Evolutionary conservation across 148 eudicot genomes (phyloP).

Genomic region (Rhododendron kiyosumense): DNA sequence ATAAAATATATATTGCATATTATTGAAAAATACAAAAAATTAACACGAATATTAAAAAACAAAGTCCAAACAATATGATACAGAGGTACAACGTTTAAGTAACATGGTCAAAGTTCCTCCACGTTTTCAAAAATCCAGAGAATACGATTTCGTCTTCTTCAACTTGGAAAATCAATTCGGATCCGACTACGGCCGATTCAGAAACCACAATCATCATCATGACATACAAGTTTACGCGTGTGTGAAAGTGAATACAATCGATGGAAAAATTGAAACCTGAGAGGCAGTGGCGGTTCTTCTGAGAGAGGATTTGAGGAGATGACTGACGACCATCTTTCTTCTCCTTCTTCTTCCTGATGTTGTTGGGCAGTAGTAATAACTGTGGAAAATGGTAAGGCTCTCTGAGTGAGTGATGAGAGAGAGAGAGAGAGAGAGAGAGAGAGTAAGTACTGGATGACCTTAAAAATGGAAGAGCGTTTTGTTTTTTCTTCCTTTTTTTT

Average conservation of each 20-base stretch:
- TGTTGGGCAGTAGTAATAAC: background rate
- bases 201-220: background rate
- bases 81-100: background rate
- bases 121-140: background rate
- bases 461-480: background rate
- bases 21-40: too few species aligned
- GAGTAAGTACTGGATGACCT: background rate
- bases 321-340: conserved; percentile 14
- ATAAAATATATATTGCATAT: too few species aligned
- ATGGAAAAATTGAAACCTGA: background rate
- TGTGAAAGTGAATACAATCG: background rate
- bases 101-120: background rate
- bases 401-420: background rate
- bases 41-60: too few species aligned
- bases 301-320: conserved; percentile 29
- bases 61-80: too few species aligned
- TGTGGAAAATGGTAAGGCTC: background rate
- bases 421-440: too few species aligned
- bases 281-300: conserved; percentile 15
- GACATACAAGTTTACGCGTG: background rate
- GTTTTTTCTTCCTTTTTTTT: background rate
- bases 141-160: background rate
- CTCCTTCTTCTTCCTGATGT: background rate
- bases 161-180: background rate
- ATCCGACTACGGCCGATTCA: background rate